Percentiles rank a stretch among this genome's conserved stretches.
Evolutionary conservation across 2,329 filamentous ascomycete species (phyloP).

Genomic region (Aspergillus quadricinctus): DNA sequence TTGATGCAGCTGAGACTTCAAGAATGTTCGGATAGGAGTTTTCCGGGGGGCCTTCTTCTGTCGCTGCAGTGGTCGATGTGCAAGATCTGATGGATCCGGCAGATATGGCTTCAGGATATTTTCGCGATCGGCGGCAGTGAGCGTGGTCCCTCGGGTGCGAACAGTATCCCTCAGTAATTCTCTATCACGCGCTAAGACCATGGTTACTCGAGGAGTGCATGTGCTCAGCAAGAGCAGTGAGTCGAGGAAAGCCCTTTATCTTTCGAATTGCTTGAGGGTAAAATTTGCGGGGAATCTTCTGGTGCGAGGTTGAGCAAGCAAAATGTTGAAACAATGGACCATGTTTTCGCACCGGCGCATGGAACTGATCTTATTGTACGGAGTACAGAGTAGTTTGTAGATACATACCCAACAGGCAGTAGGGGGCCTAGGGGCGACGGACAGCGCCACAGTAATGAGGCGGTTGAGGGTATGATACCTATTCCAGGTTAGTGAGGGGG

Average conservation of each 20-base stretch:
- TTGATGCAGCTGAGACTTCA: slow-evolving; percentile 42
- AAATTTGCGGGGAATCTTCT: neutral
- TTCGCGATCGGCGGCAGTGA: slow-evolving; percentile 47
- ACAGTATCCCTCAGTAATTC: slow-evolving; percentile 38
- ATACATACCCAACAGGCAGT: neutral
- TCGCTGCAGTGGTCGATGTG: slow-evolving; percentile 18
- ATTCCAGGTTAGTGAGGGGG: no score
- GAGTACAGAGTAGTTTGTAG: neutral
- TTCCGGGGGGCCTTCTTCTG: slow-evolving; percentile 25
- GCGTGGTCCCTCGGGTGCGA: slow-evolving; percentile 35
- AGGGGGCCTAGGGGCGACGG: neutral
- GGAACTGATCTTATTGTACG: neutral
- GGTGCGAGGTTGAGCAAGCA: neutral
- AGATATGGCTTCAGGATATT: slow-evolving; percentile 50
- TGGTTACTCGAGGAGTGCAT: slow-evolving; percentile 10
- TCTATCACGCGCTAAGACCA: slow-evolving; percentile 31
- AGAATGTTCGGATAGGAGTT: slow-evolving; percentile 42
- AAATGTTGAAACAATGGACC: neutral
- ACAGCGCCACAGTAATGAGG: neutral
- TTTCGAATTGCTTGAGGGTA: neutral
- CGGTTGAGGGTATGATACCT: neutral
- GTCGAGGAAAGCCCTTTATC: neutral
- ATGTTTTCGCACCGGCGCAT: neutral
- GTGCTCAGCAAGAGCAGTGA: slow-evolving; percentile 5
- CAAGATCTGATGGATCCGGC: slow-evolving; percentile 40